Base-by-base conservation (phyloP, 139 green algal genomes). In the Tetratostichococcus sp. region DNA sequence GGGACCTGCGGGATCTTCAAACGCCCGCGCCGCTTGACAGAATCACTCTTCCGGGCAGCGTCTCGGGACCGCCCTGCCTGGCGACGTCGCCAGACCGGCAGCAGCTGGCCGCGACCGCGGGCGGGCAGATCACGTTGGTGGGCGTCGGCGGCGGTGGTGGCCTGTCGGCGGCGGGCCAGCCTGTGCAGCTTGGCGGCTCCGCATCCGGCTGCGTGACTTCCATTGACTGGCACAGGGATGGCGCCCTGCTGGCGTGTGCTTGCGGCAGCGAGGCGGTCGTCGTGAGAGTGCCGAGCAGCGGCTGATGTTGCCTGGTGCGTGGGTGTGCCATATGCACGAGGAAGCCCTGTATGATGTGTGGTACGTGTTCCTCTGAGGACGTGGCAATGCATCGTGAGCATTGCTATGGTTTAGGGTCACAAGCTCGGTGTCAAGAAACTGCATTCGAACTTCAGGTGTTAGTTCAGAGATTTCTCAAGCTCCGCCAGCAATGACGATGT, bases 401-500 rank as follows among this genome's bases (percentile, higher is more conserved):
- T n/a, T n/a, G n/a, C n/a, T n/a, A n/a, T n/a, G n/a, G n/a, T 50
- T 14, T 8, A 50, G 39, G 39, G 8, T 50, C 14, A 50, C 39
- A 50, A 14, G 8, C 8, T 8, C 39, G 14, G 39, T 14, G 14
- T 50, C 39, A 22, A 14, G 39, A 50, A 50, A 50, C 39, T 50
- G n/a, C n/a, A n/a, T n/a, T n/a, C n/a, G n/a, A n/a, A n/a, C n/a
- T n/a, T n/a, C n/a, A n/a, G n/a, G n/a, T n/a, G n/a, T n/a, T n/a
- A n/a, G n/a, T n/a, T n/a, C n/a, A n/a, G n/a, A n/a, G n/a, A n/a
- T n/a, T n/a, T n/a, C n/a, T n/a, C 34, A 77, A 14, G 72, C 72
- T n/a, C 72, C 72, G 14, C 72, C 72, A 34, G 58, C 72, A 71
- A 77, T 77, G n/a, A 77, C 35, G 22, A 77, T 77, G 28, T 70